A percentile compares a stretch with the other conserved stretches of the same genome.
These are phyloP conservation scores for Botrytis squamosa DNA, from an alignment of 2,329 filamentous ascomycete genomes.

Conservation along the genomic window DNA sequence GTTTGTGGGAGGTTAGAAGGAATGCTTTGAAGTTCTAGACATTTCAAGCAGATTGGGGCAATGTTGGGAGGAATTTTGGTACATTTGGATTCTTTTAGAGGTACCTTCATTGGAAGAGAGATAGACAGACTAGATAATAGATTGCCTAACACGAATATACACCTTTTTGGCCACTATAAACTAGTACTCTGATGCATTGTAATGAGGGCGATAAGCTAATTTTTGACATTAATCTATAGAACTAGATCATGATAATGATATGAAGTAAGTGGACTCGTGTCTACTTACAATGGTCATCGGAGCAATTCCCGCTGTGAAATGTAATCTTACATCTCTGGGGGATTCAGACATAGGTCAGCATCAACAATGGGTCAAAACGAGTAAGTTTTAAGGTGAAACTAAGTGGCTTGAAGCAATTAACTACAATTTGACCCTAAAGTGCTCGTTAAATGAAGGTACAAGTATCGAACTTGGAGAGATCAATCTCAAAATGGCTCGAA, in stretches of 20 bases:
- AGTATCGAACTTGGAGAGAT: not conserved
- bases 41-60: not conserved
- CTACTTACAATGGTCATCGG: not conserved
- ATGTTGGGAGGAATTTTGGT: not conserved
- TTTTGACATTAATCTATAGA: no score
- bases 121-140: not conserved
- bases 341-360: no score
- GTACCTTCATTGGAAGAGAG: no score
- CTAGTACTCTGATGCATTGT: not conserved
- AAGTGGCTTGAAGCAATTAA: not conserved
- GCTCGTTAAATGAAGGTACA: not conserved
- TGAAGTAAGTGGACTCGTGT: not conserved
- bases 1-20: not conserved
- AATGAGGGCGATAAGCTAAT: not conserved
- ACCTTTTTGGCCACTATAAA: accelerated
- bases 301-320: no score
- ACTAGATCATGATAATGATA: not conserved
- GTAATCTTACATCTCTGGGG: no score
- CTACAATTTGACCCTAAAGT: not conserved
- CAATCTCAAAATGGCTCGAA: accelerated
- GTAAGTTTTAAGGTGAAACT: accelerated
- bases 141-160: not conserved
- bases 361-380: no score
- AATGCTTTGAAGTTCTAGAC: not conserved
- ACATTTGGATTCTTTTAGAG: not conserved